Conservation (phyloP, 169 alveolate genomes). For the Plasmodium vivax region DNA sequence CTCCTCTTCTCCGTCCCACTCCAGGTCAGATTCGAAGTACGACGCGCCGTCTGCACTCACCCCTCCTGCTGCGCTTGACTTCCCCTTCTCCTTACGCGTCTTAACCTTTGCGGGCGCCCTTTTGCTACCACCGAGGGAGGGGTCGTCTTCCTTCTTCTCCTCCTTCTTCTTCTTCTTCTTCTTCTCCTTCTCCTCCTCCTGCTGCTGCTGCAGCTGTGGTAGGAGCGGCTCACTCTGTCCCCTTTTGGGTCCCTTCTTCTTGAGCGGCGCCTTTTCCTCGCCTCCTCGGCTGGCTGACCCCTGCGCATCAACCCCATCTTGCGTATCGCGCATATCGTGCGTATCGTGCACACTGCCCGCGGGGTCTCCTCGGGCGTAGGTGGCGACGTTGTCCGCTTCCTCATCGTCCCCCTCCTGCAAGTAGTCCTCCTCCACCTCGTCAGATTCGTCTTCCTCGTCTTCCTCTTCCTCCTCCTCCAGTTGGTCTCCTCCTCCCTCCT, state of each 20-base stretch:
- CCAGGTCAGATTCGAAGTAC: not conserved
- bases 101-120: not conserved
- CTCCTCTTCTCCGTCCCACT: not conserved
- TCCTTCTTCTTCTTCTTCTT: not conserved
- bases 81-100: not conserved
- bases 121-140: not conserved
- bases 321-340: not conserved
- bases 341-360: not conserved
- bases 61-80: not conserved
- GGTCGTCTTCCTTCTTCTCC: not conserved
- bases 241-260: not conserved
- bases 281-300: not conserved
- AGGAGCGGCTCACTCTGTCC: not conserved
- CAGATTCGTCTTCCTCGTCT: not conserved
- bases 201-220: not conserved
- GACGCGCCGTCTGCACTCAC: not conserved
- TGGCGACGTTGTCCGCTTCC: not conserved
- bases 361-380: not conserved
- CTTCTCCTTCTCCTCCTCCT: not conserved
- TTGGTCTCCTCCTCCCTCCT: not conserved
- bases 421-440: not conserved
- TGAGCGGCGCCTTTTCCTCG: not conserved
- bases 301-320: not conserved
- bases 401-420: not conserved
- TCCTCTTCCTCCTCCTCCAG: not conserved